These are phyloP conservation scores for Mikania micrantha DNA, from an alignment of 129 eudicot species.

Conservation along the genomic window DNA sequence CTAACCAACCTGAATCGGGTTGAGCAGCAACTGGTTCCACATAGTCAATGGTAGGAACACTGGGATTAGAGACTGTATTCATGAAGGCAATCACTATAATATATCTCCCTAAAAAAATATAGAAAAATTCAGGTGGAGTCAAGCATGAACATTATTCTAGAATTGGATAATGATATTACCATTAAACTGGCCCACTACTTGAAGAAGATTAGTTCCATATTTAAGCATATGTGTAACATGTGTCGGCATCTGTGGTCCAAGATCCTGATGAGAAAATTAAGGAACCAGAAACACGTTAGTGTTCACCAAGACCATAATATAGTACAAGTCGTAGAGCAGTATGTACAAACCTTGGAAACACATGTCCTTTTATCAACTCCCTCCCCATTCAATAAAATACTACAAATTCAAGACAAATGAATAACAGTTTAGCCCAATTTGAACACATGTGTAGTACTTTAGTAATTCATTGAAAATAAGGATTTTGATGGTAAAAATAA, in stretches of 20 bases:
- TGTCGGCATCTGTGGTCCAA: constrained; percentile 85
- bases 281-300: constrained; percentile 14
- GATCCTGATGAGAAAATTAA: constrained; percentile 41
- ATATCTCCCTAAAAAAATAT: constrained; percentile 41
- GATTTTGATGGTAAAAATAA: not conserved
- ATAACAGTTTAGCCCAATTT: constrained; percentile 9
- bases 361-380: constrained; percentile 61
- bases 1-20: constrained; percentile 49
- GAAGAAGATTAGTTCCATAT: constrained; percentile 85
- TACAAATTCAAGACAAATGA: constrained; percentile 17
- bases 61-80: constrained; percentile 37
- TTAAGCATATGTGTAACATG: constrained; percentile 56
- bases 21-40: constrained; percentile 41
- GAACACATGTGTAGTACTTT: not conserved
- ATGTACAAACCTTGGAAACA: constrained; percentile 45
- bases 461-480: not conserved
- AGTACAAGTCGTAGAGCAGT: constrained; percentile 6
- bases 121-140: not conserved
- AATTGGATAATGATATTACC: constrained; percentile 32
- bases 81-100: constrained; percentile 61
- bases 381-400: constrained; percentile 69
- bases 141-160: constrained; percentile 5
- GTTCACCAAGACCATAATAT: constrained; percentile 9
- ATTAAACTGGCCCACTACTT: constrained; percentile 76
- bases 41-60: constrained; percentile 44